Conservation (phyloP, 208 protist species). For the Acanthamoeba castellanii region DNA sequence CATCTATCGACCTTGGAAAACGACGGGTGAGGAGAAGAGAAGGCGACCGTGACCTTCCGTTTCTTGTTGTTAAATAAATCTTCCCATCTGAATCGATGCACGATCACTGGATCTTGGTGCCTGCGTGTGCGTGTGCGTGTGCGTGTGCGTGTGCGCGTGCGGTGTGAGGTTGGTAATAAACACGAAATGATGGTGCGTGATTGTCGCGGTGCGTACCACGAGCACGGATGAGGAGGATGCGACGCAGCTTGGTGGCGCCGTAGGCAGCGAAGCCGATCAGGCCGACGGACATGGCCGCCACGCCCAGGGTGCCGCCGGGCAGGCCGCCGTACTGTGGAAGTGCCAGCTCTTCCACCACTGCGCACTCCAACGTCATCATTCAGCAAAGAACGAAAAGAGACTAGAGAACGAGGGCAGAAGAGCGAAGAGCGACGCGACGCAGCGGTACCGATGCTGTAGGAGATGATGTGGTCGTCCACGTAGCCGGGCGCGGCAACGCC, state of each 20-base stretch:
- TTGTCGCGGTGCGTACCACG: neutral
- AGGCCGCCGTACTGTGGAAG: neutral
- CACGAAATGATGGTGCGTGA: neutral
- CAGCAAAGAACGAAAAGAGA: neutral
- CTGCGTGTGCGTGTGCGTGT: neutral
- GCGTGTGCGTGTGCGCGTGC: neutral
- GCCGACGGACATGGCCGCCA: neutral
- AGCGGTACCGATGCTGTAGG: neutral
- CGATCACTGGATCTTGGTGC: neutral
- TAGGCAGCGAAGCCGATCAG: neutral
- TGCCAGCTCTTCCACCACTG: neutral
- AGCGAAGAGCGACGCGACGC: neutral
- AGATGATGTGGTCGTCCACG: neutral
- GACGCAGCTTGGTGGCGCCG: slow-evolving; percentile 7
- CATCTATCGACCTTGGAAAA: no score
- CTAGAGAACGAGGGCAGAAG: no score
- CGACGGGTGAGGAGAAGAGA: neutral
- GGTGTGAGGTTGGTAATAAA: no score
- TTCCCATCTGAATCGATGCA: neutral
- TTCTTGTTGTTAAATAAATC: neutral
- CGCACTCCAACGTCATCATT: neutral
- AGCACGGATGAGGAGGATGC: neutral
- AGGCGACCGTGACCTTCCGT: neutral
- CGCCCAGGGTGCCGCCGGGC: neutral
- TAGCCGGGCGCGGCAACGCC: neutral